Percentiles rank a stretch among this genome's conserved stretches.
phyloP scores from a whole-genome alignment of 352 stramenopile genomes.

The Globisporangium yorkense region DNA sequence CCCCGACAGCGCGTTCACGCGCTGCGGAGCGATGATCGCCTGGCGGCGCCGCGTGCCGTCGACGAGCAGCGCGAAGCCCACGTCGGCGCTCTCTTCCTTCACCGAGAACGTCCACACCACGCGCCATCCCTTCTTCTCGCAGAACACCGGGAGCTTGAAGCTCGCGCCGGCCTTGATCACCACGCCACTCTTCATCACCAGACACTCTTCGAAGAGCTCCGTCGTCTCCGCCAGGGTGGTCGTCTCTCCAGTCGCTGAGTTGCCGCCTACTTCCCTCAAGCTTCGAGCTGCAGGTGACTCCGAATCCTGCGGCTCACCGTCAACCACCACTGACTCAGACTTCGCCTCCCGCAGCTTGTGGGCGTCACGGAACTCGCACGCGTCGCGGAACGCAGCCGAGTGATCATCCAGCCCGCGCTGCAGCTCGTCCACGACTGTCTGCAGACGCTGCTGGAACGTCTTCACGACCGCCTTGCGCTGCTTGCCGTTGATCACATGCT shows the following conservation, averaged over 20 bases:
- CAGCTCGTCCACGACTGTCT: conserved; percentile 34
- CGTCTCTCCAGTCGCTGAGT: background rate
- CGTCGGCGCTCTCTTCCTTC: conserved; percentile 60
- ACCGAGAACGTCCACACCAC: conserved; percentile 79
- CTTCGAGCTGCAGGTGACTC: background rate
- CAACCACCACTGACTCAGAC: background rate
- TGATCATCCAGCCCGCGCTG: conserved; percentile 53
- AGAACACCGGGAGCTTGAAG: conserved; percentile 71
- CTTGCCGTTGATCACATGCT: conserved; percentile 28
- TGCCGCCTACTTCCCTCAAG: background rate
- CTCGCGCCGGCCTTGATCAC: conserved; percentile 70
- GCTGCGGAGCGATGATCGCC: conserved; percentile 31
- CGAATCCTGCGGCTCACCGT: conserved; percentile 1
- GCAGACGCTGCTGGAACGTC: conserved; percentile 34
- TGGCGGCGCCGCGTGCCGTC: conserved; percentile 1
- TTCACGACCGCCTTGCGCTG: conserved; percentile 32
- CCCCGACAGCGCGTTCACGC: conserved; percentile 50
- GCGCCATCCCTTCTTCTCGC: conserved; percentile 47
- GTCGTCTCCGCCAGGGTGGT: background rate
- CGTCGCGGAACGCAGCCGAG: conserved; percentile 49
- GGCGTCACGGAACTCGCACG: conserved; percentile 49
- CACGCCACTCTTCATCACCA: conserved; percentile 71
- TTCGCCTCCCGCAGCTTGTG: conserved; percentile 7
- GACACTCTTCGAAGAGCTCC: conserved; percentile 44
- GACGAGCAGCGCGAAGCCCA: conserved; percentile 41